Percentiles rank a stretch among this genome's conserved stretches.
Evolutionary conservation across 2,329 filamentous ascomycete species (phyloP).

Genomic region (Ascomycota sp.): DNA sequence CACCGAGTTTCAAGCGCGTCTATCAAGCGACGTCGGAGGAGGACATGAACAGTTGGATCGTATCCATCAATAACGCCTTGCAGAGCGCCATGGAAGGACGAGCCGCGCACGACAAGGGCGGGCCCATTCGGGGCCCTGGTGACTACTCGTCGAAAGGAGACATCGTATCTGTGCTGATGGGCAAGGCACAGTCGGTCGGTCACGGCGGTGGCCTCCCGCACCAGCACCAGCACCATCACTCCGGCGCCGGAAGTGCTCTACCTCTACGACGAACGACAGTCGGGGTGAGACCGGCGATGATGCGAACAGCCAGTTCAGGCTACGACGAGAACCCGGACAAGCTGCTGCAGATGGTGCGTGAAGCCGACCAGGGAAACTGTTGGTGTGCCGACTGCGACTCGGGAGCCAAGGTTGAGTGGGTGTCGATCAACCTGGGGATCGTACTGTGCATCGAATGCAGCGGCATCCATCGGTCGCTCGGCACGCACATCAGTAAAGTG

Average conservation of each 20-base stretch:
- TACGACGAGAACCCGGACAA: conserved; percentile 72
- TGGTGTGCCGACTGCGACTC: conserved; percentile 92
- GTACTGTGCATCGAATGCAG: conserved; percentile 96
- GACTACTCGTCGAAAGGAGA: conserved; percentile 53
- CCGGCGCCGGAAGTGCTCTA: conserved; percentile 25
- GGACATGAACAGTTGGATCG: conserved; percentile 94
- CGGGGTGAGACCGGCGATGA: conserved; percentile 59
- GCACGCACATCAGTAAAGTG: conserved; percentile 94
- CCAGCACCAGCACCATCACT: conserved; percentile 27
- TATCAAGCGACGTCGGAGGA: conserved; percentile 97
- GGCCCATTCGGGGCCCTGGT: conserved; percentile 13
- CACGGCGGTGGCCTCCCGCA: no score
- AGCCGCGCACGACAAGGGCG: conserved; percentile 33
- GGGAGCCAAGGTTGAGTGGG: conserved; percentile 88
- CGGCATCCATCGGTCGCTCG: conserved; percentile 86
- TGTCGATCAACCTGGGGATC: conserved; percentile 92
- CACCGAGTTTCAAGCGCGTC: conserved; percentile 83
- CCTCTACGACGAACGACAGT: conserved; percentile 79
- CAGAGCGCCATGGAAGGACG: conserved; percentile 87
- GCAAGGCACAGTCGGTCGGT: conserved; percentile 60
- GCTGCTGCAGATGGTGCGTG: conserved; percentile 68
- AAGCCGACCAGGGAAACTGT: conserved; percentile 79
- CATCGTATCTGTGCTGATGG: conserved; percentile 81
- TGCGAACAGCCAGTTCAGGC: conserved; percentile 46
- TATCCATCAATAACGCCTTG: conserved; percentile 86